phyloP scores from a whole-genome alignment of 2,329 filamentous ascomycete species.

The Dothiorella sarmentorum region DNA sequence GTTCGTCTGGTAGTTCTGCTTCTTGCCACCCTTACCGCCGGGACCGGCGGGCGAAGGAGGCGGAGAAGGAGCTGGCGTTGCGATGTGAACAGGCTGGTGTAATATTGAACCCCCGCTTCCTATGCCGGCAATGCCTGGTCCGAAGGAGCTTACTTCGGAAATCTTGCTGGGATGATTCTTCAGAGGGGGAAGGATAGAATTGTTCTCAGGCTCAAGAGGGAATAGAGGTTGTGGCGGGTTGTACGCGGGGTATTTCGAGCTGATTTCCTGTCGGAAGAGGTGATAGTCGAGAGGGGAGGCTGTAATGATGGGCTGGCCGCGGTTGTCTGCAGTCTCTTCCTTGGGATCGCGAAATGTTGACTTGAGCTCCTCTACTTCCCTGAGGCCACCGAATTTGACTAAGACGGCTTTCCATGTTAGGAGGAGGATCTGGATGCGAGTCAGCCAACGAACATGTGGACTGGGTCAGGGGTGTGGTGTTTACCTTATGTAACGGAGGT shows the following conservation, averaged over 20 bases:
- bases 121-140: slow-evolving; percentile 48
- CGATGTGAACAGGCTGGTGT: slow-evolving; percentile 94
- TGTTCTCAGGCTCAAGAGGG: slow-evolving; percentile 84
- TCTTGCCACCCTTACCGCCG: slow-evolving; percentile 89
- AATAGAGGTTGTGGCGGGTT: slow-evolving; percentile 80
- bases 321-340: slow-evolving; percentile 53
- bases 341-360: slow-evolving; percentile 60
- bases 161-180: slow-evolving; percentile 65
- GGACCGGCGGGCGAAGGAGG: slow-evolving; percentile 83
- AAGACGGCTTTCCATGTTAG: slow-evolving; percentile 90
- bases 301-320: slow-evolving; percentile 75
- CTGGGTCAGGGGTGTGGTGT: background rate
- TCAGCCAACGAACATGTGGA: background rate
- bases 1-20: slow-evolving; percentile 99
- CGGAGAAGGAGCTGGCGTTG: slow-evolving; percentile 93
- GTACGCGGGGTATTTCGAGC: slow-evolving; percentile 96
- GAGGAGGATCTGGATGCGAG: slow-evolving; percentile 60
- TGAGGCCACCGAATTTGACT: slow-evolving; percentile 75
- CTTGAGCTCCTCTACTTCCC: slow-evolving; percentile 72
- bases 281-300: slow-evolving; percentile 96
- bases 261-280: slow-evolving; percentile 92
- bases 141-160: slow-evolving; percentile 49
- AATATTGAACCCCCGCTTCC: slow-evolving; percentile 68
- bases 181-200: slow-evolving; percentile 81
- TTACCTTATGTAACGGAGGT: slow-evolving; percentile 50